Evolutionary conservation across 1,284 basidiomycete genomes (phyloP), one percentile per base, ranked within the genome.

Genomic region (Coriolopsis trogii): DNA sequence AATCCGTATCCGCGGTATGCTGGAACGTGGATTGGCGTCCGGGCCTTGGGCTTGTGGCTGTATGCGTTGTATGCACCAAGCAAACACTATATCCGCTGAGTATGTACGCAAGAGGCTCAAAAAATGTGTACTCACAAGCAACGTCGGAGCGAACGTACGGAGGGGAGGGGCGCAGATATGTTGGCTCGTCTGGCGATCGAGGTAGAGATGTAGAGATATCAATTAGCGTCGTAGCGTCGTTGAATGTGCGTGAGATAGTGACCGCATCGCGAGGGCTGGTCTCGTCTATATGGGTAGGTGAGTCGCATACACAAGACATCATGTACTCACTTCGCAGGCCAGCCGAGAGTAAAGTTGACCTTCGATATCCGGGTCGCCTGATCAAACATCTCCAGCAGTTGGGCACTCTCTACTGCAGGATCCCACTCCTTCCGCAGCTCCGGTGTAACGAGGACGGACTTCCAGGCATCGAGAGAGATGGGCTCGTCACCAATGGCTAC

Each of bases 141-240:
- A 98, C 85, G 62, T 95, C 82, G 1, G 96, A 96, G 59, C 97
- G 83, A 34, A 99, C 95, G 67, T 91, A 96, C 10, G 96, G 96
- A 6, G 96, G 96, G 3, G 93, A 87, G 0, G 96, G 95, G 56
- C 95, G 83, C 40, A 99, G 78, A 69, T 95, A 99, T 15, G 89
- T 84, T 1, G 97, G 96, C 65, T 98, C 95, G 64, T 98, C 94
- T 24, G 81, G 69, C 29, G 93, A 95, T 34, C 94, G 87, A 46
- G 96, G 96, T 18, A 99, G 77, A n/a, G 95, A 98, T 4, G 95
- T 97, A 3, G 95, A 88, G 46, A 98, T 87, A 70, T 96, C 90
- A 70, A 99, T 86, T 47, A 98, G 77, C 8, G 93, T 94, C 4
- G 85, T 81, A 25, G 85, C 72, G 69, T 95, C 92, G 58, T 86